phyloP scores from a whole-genome alignment of 2,329 filamentous ascomycete species.

The Cytospora leucostoma region DNA sequence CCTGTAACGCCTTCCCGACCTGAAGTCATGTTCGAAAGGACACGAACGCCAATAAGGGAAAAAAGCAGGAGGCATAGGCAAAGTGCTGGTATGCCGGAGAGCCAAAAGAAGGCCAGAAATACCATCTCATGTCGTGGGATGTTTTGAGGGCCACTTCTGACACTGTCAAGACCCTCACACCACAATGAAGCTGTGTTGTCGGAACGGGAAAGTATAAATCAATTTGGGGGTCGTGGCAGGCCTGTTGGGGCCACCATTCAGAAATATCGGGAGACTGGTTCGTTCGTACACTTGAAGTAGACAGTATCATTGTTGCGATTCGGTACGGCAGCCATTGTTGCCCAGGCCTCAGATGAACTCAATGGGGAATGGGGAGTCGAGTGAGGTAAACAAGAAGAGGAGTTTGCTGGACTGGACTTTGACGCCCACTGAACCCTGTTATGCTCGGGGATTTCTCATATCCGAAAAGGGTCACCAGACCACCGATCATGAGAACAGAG shows the following conservation, averaged over 20 bases:
- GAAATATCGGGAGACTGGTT: background rate
- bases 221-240: background rate
- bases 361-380: background rate
- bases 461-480: background rate
- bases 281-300: background rate
- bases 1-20: background rate
- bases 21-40: background rate
- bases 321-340: background rate
- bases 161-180: constrained; percentile 23
- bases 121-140: background rate
- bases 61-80: background rate
- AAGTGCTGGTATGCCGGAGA: background rate
- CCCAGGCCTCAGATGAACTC: background rate
- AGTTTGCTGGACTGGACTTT: background rate
- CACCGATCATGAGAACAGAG: background rate
- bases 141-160: constrained; percentile 1
- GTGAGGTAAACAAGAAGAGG: background rate
- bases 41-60: background rate
- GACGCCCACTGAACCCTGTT: background rate
- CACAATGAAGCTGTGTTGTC: background rate
- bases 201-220: background rate
- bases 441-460: background rate
- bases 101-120: background rate
- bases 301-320: background rate
- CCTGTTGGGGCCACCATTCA: constrained; percentile 2